Evolutionary conservation across 768 basidiomycete genomes (phyloP).

Genomic region (Mycena epipterygia): DNA sequence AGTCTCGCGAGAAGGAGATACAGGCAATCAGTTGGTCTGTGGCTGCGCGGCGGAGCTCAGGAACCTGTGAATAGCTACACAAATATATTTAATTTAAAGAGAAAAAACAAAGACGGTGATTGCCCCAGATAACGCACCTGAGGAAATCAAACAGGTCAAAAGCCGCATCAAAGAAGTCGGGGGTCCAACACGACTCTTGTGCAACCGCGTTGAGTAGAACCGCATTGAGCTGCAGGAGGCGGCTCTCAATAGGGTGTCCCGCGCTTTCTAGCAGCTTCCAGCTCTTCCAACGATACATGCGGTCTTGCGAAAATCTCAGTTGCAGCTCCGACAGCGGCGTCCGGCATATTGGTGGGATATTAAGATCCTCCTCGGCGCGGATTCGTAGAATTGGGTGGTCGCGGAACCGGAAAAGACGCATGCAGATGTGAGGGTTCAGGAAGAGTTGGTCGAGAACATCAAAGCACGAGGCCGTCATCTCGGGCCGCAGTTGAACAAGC

Average conservation of each 20-base stretch:
- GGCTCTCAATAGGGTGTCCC: neutral
- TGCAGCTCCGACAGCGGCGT: slow-evolving; percentile 9
- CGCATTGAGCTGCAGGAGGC: neutral
- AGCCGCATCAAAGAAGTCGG: slow-evolving; percentile 11
- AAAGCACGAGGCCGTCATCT: slow-evolving; percentile 1
- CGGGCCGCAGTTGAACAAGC: slow-evolving; percentile 15
- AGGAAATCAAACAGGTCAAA: slow-evolving; percentile 17
- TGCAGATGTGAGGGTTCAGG: neutral
- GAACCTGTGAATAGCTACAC: neutral
- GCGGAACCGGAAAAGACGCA: neutral
- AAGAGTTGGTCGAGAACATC: neutral
- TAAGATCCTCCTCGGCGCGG: slow-evolving; percentile 9
- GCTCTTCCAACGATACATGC: slow-evolving; percentile 18
- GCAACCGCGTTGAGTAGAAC: neutral
- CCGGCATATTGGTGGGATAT: slow-evolving; percentile 11
- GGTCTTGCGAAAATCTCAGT: neutral
- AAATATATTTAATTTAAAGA: neutral
- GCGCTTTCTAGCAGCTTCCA: slow-evolving; percentile 9
- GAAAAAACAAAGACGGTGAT: neutral
- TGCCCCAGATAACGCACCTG: neutral
- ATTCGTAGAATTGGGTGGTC: slow-evolving; percentile 9
- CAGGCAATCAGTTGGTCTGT: neutral
- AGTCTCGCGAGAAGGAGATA: neutral
- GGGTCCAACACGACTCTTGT: neutral
- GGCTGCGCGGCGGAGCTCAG: neutral